Evolutionary conservation across 257 asterid genomes (phyloP).

Genomic region (Ballota nigra): DNA sequence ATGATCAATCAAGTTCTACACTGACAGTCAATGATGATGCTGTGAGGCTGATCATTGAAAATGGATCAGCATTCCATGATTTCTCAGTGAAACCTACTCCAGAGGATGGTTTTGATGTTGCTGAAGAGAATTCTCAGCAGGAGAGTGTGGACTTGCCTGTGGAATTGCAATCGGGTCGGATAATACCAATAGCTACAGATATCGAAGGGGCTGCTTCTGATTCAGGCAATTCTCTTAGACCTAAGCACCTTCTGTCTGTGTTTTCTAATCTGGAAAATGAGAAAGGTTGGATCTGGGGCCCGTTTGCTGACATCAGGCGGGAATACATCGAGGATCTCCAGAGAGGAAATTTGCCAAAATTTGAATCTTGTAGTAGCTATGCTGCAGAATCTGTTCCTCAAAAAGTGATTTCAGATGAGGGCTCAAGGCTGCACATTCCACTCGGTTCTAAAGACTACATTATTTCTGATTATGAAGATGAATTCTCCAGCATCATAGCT

Average conservation of each 20-base stretch:
- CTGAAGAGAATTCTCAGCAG: constrained; percentile 33
- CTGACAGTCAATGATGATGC: constrained; percentile 22
- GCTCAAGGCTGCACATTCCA: constrained; percentile 75
- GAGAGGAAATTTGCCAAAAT: constrained; percentile 56
- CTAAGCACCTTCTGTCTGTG: constrained; percentile 29
- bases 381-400: constrained; percentile 44
- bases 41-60: constrained; percentile 25
- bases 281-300: constrained; percentile 69
- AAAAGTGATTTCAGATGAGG: constrained; percentile 59
- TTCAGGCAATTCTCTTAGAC: constrained; percentile 27
- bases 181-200: constrained; percentile 36
- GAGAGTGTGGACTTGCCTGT: constrained; percentile 28
- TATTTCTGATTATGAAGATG: constrained; percentile 85
- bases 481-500: constrained; percentile 89
- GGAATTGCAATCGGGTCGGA: constrained; percentile 35
- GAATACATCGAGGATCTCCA: constrained; percentile 63
- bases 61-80: constrained; percentile 33
- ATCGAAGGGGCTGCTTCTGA: constrained; percentile 33
- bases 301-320: constrained; percentile 57
- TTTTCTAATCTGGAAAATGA: constrained; percentile 40
- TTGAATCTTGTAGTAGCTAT: constrained; percentile 52
- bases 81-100: constrained; percentile 32
- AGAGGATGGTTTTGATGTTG: constrained; percentile 28
- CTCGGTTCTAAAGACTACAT: constrained; percentile 60
- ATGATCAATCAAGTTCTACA: constrained; percentile 24